Base-by-base conservation (phyloP, 768 basidiomycete species). In the Suillus variegatus region DNA sequence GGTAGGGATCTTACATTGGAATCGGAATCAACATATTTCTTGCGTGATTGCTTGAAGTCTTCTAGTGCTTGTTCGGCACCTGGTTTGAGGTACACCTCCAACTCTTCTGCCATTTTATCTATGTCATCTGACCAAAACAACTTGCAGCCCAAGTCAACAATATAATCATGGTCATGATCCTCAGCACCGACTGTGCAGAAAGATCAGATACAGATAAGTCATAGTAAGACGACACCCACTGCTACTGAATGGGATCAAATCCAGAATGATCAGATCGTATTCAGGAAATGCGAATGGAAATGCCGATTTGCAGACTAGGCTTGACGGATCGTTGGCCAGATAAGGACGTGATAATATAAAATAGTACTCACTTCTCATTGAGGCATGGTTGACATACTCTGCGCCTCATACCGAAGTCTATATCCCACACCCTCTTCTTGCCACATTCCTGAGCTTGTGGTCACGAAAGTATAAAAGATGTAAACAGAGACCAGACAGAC, bases 51-150 rank as follows among this genome's bases (percentile, higher is more conserved):
- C 40, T 67, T 71, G 54, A 77, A 77, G 6, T 72, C 71, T 14
- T 73, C 66, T 25, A 77, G 25, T 18, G 67, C 69, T 52, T 74
- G 65, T 7, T 73, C 63, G 0, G 79, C 75, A 22, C 72, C 70
- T 2, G 68, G 65, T 1, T 65, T 62, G n/a, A 73, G 64, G 13
- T 71, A 66, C 0, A 2, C 64, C 1, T 35, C 69, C n/a, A 75
- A 65, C 38, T 62, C 62, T 8, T 40, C 1, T 7, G 68, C 66
- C 64, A 79, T 75, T 2, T 67, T 47, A 6, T 67, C 52, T 22
- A 81, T 70, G 62, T 80, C 80, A 1, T 41, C 28, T 28, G 66
- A 67, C 79, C 78, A 80, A 66, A 75, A 80, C 43, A 71, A 79
- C 40, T 70, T 69, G 60, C 75, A 77, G 18, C 1, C 25, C 32